phyloP scores from a whole-genome alignment of 495 filamentous ascomycete species.

The Xylaria acuta region DNA sequence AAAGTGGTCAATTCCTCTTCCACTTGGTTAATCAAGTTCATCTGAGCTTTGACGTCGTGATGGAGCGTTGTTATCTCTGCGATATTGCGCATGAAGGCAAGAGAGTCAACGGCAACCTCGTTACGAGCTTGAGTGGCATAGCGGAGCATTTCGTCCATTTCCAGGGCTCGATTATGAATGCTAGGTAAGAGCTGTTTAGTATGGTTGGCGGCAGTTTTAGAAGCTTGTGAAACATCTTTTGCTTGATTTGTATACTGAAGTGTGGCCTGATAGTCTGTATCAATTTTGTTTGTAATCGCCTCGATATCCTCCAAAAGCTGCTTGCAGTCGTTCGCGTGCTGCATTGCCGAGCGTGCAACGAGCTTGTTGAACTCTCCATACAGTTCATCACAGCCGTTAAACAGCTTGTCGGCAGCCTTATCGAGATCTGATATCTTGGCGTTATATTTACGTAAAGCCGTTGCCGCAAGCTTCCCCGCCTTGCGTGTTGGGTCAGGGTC shows the following conservation, averaged over 20 bases:
- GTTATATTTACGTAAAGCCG: constrained; percentile 53
- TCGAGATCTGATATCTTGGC: constrained; percentile 55
- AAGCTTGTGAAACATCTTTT: constrained; percentile 78
- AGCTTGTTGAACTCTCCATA: constrained; percentile 56
- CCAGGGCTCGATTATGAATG: constrained; percentile 69
- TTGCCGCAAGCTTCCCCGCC: constrained; percentile 61
- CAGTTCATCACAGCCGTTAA: constrained; percentile 53
- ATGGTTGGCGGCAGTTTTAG: constrained; percentile 84
- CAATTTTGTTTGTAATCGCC: constrained; percentile 82
- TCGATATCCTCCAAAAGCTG: constrained; percentile 83
- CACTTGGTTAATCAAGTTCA: constrained; percentile 73
- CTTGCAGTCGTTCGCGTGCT: constrained; percentile 48
- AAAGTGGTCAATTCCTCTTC: constrained; percentile 73
- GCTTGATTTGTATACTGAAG: constrained; percentile 68
- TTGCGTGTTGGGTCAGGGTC: constrained; percentile 69
- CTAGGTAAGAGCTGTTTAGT: constrained; percentile 88
- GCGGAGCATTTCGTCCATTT: constrained; percentile 76
- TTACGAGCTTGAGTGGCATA: constrained; percentile 69
- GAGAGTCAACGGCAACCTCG: constrained; percentile 60
- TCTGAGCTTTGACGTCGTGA: constrained; percentile 68
- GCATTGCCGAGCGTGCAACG: constrained; percentile 50
- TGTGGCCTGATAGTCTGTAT: constrained; percentile 83
- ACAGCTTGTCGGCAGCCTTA: constrained; percentile 51
- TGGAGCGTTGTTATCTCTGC: constrained; percentile 77
- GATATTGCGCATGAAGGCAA: constrained; percentile 79